Base-by-base conservation (phyloP, 441 rosid genomes). In the Jatropha podagrica region DNA sequence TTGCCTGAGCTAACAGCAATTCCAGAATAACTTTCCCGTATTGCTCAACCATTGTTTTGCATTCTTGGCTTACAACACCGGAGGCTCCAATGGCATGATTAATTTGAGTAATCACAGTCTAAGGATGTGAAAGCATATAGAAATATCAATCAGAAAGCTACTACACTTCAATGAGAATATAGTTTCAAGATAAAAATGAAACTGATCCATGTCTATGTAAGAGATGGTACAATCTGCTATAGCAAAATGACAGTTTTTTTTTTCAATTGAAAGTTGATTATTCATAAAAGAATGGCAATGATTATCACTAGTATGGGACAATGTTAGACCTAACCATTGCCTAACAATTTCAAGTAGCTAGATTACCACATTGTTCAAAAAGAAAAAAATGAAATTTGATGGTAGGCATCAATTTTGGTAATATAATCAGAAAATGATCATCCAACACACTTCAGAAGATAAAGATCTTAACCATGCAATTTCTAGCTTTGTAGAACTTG, bases 1-100 rank as follows among this genome's bases (percentile, higher is more conserved):
- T 72, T 82, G 86, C 97, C 89, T 89, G 76, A 32, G 85, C 86
- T 79, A 90, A 18, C 62, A 93, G 88, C 92, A 85, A 77, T 14
- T 87, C 83, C 42, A 91, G 72, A 66, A 92, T 89, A 61, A 83
- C 80, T 68, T 85, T 84, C 40, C 97, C 97, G 77, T 92, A 87
- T 63, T 86, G 81, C 9, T 85, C 72, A 78, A 91, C 92, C 46
- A 92, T 83, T 17, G 86, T 74, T 85, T 88, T 91, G 85, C 98
- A 93, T 74, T 93, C 89, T 79, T 91, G 90, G 81, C 93, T 91
- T 64, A 85, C 86, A 73, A 88, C 78, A 66, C 98, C 98, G 26
- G 91, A 59, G 72, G 96, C 96, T 82, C 96, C 98, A 78, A 93
- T 93, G 13, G 95, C 96, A 74, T 88, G 90, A 80, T 93, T 91